Evolutionary conservation across 768 basidiomycete genomes (phyloP).

Genomic region (Termitomyces sp.): DNA sequence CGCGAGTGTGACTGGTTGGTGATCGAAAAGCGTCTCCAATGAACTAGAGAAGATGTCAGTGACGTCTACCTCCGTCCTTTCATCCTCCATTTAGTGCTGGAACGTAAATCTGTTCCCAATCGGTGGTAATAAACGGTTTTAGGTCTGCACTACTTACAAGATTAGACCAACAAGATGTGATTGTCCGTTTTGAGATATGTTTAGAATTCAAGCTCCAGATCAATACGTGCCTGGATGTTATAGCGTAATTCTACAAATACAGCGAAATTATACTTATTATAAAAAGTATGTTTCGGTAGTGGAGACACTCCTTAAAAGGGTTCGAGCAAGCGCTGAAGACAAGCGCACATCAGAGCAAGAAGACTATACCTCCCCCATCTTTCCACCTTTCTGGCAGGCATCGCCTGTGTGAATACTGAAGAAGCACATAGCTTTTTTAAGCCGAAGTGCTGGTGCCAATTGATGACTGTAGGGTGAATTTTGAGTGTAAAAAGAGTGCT

Average conservation of each 20-base stretch:
- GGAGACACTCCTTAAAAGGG: neutral
- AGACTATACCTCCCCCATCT: neutral
- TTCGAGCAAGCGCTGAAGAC: neutral
- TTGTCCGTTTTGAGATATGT: neutral
- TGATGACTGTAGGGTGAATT: neutral
- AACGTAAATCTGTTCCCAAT: neutral
- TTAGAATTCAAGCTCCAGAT: constrained; percentile 8
- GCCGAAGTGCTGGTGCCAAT: neutral
- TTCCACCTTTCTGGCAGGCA: neutral
- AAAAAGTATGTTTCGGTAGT: neutral
- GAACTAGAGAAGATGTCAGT: constrained; percentile 70
- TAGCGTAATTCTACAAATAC: neutral
- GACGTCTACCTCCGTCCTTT: constrained; percentile 28
- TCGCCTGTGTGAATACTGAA: neutral
- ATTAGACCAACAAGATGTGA: neutral
- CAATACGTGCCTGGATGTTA: neutral
- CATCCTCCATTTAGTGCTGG: constrained; percentile 9
- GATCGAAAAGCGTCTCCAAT: constrained; percentile 56
- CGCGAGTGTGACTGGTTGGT: constrained; percentile 55
- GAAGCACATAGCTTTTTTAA: neutral
- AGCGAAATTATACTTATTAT: neutral
- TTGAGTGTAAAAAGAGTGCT: neutral
- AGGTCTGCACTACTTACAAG: neutral
- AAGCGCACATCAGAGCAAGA: neutral
- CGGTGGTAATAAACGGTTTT: neutral